Evolutionary conservation across 495 filamentous ascomycete species (phyloP), one percentile per base, ranked within the genome.

Genomic region (Gamarada debralockiae): DNA sequence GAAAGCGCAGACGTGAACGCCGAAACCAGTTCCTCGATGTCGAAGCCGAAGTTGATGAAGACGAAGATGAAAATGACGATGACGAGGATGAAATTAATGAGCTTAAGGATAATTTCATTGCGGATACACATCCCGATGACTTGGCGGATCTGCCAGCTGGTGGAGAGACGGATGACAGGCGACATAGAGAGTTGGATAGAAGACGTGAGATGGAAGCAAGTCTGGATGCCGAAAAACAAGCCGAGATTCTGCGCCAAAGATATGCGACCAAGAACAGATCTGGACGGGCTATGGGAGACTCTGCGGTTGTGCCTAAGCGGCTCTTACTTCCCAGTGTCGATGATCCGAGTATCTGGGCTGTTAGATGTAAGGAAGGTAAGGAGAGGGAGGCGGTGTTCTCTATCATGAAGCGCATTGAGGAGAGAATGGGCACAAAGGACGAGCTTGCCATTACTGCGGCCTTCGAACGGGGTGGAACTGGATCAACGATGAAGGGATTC

Each of bases 341-440:
- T 37, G 95, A 97, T 65, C 95, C 93, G 8, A 90, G 87, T 57
- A 97, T 99, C 61, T 99, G 90, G 89, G 92, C 86, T 56, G 84
- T 95, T 40, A 87, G 85, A 58, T 95, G 90, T 72, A 95, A 95
- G 64, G 86, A 89, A 50, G 92, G 92, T 41, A 97, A 97, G 71
- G 95, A 99, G 70, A 78, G 85, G 37, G 93, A 97, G 60, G 84
- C 96, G 20, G 75, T 99, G 24, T 86, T 87, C 61, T 79, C 81
- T 20, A 86, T 97, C 60, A 86, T 87, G 65, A 92, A 89, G 64
- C 85, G 89, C n/a, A 81, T 92, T 25, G 85, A 92, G 63, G 89
- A 96, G 54, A 73, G 87, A 29, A 61, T 76, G 6, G 74, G 77
- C n/a, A 86, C 85, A 8, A 85, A 87, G 47, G 81, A 89, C 40